phyloP scores from a whole-genome alignment of 257 asterid genomes.

The Solanum bulbocastanum region DNA sequence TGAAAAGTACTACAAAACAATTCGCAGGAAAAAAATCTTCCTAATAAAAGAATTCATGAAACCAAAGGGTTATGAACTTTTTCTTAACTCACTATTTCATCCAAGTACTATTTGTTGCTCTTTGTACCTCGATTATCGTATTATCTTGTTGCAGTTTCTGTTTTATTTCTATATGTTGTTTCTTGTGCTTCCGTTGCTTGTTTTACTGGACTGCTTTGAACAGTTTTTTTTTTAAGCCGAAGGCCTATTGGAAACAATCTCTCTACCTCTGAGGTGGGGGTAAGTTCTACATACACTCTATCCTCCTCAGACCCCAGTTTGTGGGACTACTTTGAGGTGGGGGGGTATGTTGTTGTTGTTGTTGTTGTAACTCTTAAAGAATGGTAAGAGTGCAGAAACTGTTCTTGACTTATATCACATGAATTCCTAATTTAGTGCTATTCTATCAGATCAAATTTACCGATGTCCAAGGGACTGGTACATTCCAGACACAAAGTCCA shows the following conservation, averaged over 20 bases:
- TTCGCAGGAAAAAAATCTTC: background rate
- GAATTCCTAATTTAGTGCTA: background rate
- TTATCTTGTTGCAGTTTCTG: background rate
- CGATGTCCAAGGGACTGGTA: slow-evolving; percentile 21
- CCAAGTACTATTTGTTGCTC: background rate
- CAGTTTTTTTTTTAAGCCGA: background rate
- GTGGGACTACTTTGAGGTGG: background rate
- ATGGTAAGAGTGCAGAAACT: slow-evolving; percentile 6
- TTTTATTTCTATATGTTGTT: background rate
- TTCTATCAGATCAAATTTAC: slow-evolving; percentile 8
- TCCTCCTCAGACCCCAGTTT: background rate
- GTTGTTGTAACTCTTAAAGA: background rate
- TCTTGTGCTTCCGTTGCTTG: background rate
- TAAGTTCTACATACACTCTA: background rate
- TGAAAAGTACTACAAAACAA: background rate
- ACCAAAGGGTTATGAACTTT: background rate
- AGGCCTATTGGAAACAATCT: background rate
- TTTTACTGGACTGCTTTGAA: background rate
- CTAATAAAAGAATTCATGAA: background rate
- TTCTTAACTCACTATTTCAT: background rate
- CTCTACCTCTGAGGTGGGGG: background rate
- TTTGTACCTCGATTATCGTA: background rate
- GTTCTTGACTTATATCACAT: background rate
- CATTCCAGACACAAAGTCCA: slow-evolving; percentile 58
- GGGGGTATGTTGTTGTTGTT: background rate